Base-by-base conservation (phyloP, 208 protist genomes). In the Porcisia hertigi region DNA sequence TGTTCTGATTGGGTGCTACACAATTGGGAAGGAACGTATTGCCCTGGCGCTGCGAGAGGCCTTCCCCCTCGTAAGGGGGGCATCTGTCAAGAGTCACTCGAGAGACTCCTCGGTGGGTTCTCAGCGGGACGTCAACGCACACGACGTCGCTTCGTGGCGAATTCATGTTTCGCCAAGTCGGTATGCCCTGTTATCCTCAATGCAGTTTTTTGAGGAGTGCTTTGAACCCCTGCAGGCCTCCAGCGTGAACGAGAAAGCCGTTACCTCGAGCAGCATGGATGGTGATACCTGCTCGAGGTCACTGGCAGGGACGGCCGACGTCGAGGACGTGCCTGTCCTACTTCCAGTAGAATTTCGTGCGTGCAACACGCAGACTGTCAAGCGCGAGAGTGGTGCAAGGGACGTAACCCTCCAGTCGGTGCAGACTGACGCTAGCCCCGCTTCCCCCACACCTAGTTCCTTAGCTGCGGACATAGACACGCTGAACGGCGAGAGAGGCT, bases 21-120 rank as follows among this genome's bases (percentile, higher is more conserved):
- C 86, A 3, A 97, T 98, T 69, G 96, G 96, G 16, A 98, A 98
- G 70, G 96, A 98, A 57, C 87, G 90, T 11, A 82, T 98, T 18
- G 85, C 93, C 23, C 62, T 98, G 41, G 92, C 87, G 18, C 59
- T 98, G 12, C 92, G 92, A 67, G 90, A 91, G 41, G 84, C 81
- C 55, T 87, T 93, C 55, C 70, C 71, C 1, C 54, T 80, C 49
- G 25, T 41, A 43, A 52, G 23, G 63, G 14, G 23, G 63, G 14
- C 63, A 0, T 14, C 63, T n/a, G 63, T 47, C 18, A 36, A 25
- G 66, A 63, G 71, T 5, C 23, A 52, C 41, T 39, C 41, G 47
- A 12, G 23, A 52, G 23, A 49, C 41, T n/a, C n/a, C 14, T 11
- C 16, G 3, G n/a, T 20, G 16, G 18, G 9, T 25, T 43, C 18